Percentiles rank a stretch among this genome's conserved stretches.
These are phyloP conservation scores for Udeniomyces megalosporus DNA, from an alignment of 768 basidiomycete genomes.

Conservation along the genomic window DNA sequence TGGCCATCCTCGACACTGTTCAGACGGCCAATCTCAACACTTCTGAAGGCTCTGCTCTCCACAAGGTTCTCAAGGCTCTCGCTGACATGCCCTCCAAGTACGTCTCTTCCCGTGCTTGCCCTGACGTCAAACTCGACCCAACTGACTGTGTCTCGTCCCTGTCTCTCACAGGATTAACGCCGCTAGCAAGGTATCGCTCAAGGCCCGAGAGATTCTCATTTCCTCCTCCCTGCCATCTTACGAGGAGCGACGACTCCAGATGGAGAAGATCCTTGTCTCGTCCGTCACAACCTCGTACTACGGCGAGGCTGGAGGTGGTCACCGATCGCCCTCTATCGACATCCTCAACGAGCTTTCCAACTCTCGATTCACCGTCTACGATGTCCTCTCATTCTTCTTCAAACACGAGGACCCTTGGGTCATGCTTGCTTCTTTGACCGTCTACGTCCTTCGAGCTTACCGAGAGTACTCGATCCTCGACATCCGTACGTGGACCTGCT, in stretches of 20 bases:
- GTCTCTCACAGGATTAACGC: conserved; percentile 30
- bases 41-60: conserved; percentile 58
- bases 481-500: conserved; percentile 29
- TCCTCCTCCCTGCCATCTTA: conserved; percentile 92
- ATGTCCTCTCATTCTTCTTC: conserved; percentile 94
- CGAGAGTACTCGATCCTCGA: conserved; percentile 80
- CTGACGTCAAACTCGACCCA: neutral
- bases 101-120: conserved; percentile 21
- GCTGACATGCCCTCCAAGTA: conserved; percentile 55
- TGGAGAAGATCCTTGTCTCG: conserved; percentile 81
- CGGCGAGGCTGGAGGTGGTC: conserved; percentile 55
- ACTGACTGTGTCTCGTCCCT: neutral
- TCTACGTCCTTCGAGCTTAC: conserved; percentile 30
- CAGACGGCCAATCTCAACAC: conserved; percentile 62
- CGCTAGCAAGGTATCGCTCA: conserved; percentile 77
- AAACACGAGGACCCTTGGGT: conserved; percentile 69
- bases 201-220: conserved; percentile 93
- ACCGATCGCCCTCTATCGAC: conserved; percentile 55
- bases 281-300: conserved; percentile 78
- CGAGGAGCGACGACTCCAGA: conserved; percentile 81
- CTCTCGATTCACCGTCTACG: conserved; percentile 90
- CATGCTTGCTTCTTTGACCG: conserved; percentile 45
- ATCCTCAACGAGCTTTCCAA: conserved; percentile 84
- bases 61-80: conserved; percentile 44
- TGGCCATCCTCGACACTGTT: conserved; percentile 74